These are phyloP conservation scores for Teunomyces gatunensis DNA, from an alignment of 805 yeast species.

Conservation along the genomic window DNA sequence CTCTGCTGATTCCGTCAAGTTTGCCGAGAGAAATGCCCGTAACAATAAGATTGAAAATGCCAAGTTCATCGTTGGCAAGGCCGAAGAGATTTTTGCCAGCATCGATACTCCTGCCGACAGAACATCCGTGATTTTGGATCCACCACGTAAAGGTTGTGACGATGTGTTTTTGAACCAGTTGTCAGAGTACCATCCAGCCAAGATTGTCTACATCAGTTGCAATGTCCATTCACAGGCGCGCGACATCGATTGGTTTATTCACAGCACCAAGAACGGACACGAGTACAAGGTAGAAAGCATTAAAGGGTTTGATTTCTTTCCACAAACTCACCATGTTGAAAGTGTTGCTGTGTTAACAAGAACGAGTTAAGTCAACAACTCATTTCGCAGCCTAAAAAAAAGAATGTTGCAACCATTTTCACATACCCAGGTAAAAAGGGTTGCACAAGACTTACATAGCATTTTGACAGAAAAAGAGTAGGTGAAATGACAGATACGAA, in stretches of 20 bases:
- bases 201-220: constrained; percentile 92
- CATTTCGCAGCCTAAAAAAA: neutral
- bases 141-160: constrained; percentile 97
- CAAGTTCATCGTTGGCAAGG: constrained; percentile 84
- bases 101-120: constrained; percentile 71
- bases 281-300: constrained; percentile 74
- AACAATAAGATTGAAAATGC: constrained; percentile 76
- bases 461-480: neutral
- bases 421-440: too few species aligned
- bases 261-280: constrained; percentile 58
- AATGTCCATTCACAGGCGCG: constrained; percentile 98
- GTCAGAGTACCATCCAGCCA: constrained; percentile 76
- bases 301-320: constrained; percentile 95
- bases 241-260: constrained; percentile 80
- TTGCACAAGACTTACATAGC: too few species aligned
- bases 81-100: constrained; percentile 80
- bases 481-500: neutral
- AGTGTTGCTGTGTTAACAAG: constrained; percentile 67
- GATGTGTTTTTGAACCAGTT: constrained; percentile 82
- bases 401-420: neutral
- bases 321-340: constrained; percentile 91
- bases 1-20: constrained; percentile 83
- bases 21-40: constrained; percentile 79
- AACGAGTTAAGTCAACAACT: neutral
- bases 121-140: constrained; percentile 91